These are phyloP conservation scores for Podochytrium sp. DNA, from an alignment of 192 early-diverging fungal genomes.

Conservation along the genomic window DNA sequence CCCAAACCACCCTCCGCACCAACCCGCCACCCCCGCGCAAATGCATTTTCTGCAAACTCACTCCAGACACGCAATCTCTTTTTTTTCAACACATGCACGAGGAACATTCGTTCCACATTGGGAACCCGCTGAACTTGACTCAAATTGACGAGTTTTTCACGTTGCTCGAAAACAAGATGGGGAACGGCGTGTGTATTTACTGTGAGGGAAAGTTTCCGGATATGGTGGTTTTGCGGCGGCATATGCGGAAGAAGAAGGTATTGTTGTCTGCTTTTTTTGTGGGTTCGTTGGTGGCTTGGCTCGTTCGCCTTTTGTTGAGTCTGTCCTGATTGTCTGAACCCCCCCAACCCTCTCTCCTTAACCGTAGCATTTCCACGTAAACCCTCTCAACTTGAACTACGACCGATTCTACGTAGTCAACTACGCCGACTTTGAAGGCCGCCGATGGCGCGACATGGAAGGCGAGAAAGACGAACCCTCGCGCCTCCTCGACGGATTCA, in stretches of 20 bases:
- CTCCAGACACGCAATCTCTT: conserved; percentile 67
- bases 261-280: too few species aligned
- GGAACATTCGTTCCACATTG: conserved; percentile 79
- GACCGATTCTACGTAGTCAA: conserved; percentile 96
- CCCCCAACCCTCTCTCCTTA: too few species aligned
- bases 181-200: conserved; percentile 70
- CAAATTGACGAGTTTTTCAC: conserved; percentile 29
- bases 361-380: conserved; percentile 96
- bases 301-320: too few species aligned
- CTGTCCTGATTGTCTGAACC: too few species aligned
- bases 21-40: conserved; percentile 72
- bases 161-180: conserved; percentile 19
- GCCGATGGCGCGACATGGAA: conserved; percentile 14
- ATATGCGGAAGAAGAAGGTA: conserved; percentile 98
- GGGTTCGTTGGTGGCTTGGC: too few species aligned
- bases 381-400: conserved; percentile 84
- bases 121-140: conserved; percentile 17
- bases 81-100: conserved; percentile 88
- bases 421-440: conserved; percentile 51
- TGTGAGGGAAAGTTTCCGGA: conserved; percentile 93
- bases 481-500: background rate
- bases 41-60: conserved; percentile 92
- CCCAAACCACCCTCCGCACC: conserved; percentile 69
- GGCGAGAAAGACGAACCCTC: background rate
- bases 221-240: conserved; percentile 85